These are phyloP conservation scores for Candida suzukii DNA, from an alignment of 805 yeast species.

Conservation along the genomic window DNA sequence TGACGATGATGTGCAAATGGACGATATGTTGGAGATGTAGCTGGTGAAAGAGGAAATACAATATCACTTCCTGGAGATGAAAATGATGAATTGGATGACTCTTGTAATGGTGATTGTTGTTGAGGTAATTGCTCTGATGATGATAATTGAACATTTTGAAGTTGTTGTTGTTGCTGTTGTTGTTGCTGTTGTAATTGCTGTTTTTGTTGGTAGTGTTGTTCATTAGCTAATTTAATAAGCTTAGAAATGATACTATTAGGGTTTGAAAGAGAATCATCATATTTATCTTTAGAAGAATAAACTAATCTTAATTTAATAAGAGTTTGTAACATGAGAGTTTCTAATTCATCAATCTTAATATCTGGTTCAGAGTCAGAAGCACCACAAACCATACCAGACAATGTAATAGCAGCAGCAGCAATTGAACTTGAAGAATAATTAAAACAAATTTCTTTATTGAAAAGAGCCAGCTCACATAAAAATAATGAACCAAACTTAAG, in stretches of 20 bases:
- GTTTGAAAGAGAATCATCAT: conserved; percentile 10
- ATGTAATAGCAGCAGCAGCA: conserved; percentile 43
- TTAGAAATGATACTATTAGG: conserved; percentile 15
- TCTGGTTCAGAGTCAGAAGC: conserved; percentile 27
- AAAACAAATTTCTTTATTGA: conserved; percentile 52
- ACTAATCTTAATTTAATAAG: conserved; percentile 14
- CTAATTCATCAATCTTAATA: conserved; percentile 24
- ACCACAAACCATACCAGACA: conserved; percentile 24
- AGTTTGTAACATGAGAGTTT: conserved; percentile 17
- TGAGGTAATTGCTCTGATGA: conserved; percentile 3
- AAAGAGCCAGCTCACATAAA: conserved; percentile 60
- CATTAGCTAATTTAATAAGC: conserved; percentile 18
- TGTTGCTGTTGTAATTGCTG: not conserved
- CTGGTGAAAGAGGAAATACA: not conserved
- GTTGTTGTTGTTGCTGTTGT: not conserved
- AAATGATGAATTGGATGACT: not conserved
- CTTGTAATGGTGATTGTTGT: not conserved
- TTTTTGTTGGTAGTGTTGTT: not conserved
- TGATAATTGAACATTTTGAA: conserved; percentile 8
- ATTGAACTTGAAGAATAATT: conserved; percentile 37
- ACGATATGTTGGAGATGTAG: conserved; percentile 14
- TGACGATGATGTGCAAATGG: conserved; percentile 13
- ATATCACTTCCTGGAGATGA: not conserved
- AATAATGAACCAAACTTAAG: conserved; percentile 51
- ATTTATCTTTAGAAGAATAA: conserved; percentile 18